Evolutionary conservation across 2,329 filamentous ascomycete species (phyloP).

Genomic region (Beauveria bassiana): DNA sequence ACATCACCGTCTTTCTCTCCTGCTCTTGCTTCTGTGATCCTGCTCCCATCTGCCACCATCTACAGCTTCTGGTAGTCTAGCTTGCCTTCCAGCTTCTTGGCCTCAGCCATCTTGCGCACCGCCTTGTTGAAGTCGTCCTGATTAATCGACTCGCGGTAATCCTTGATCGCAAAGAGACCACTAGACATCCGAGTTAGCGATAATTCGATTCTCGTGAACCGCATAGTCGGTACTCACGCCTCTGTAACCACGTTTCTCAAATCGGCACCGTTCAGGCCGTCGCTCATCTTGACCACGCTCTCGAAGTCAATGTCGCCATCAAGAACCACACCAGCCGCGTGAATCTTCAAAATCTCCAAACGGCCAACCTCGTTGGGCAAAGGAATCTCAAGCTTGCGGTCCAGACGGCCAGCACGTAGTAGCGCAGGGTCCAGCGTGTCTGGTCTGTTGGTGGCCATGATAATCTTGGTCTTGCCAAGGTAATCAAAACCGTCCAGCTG

Average conservation of each 20-base stretch:
- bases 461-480: conserved; percentile 98
- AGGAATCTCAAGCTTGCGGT: conserved; percentile 96
- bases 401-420: conserved; percentile 83
- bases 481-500: conserved; percentile 99
- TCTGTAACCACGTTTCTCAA: conserved; percentile 96
- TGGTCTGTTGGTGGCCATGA: conserved; percentile 98
- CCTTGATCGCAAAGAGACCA: conserved; percentile 95
- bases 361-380: conserved; percentile 94
- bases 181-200: conserved; percentile 33
- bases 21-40: neutral
- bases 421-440: conserved; percentile 93
- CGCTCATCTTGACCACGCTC: conserved; percentile 99
- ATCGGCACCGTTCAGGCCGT: conserved; percentile 95
- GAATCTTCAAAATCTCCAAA: conserved; percentile 96
- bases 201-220: no score
- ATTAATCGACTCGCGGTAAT: conserved; percentile 90
- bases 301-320: conserved; percentile 98
- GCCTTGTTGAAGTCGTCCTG: conserved; percentile 99
- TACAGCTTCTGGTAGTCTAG: conserved; percentile 95
- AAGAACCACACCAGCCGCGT: conserved; percentile 74
- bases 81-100: conserved; percentile 98
- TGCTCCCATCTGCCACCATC: conserved; percentile 11
- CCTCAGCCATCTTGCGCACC: conserved; percentile 91
- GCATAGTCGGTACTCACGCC: conserved; percentile 61
- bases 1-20: neutral